Evolutionary conservation across 2,329 filamentous ascomycete genomes (phyloP), one percentile per base, ranked within the genome.

Genomic region (Cercospora zeae-maydis): DNA sequence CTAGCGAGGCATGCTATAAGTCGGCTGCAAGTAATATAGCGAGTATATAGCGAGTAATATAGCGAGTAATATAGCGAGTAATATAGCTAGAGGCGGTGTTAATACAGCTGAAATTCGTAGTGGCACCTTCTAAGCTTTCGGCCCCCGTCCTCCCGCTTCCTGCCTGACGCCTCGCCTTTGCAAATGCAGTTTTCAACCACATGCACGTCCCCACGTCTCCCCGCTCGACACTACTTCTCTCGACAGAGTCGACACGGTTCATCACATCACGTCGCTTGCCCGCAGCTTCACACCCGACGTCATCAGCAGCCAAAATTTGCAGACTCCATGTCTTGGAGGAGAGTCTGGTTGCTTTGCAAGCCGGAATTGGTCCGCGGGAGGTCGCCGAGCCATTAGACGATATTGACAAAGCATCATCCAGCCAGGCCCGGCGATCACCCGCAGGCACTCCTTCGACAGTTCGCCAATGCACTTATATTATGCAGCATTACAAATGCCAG

Each of bases 321-420:
- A 39, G 36, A 14, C 2, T 19, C 7, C n/a, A 6, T 27, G 24
- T 3, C 24, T 27, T 42, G 1, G 37, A 4, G 37, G n/a, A 5
- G 2, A n/a, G 19, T 42, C 11, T 21, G 21, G n/a, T 6, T 51
- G 21, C 47, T 31, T 31, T 51, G 60, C 33, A 9, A 24, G 10
- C 33, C 53, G 53, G 34, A 37, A 56, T 56, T 10, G n/a, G 30
- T 39, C 31, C 19, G 19, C n/a, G 33, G 16, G 30, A 37, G 53
- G n/a, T 11, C 16, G 14, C 34, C 33, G 33, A 37, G 33, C 53
- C 33, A 27, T 27, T 27, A 3, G n/a, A n/a, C n/a, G n/a, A 3
- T 6, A 56, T 58, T 58, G 56, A 58, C 56, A 58, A 58, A 58
- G 56, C 56, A 58, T 49, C 37, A 49, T 30, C 8, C 24, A 51